Base-by-base conservation (phyloP, 257 asterid species). In the Capsicum pubescens region DNA sequence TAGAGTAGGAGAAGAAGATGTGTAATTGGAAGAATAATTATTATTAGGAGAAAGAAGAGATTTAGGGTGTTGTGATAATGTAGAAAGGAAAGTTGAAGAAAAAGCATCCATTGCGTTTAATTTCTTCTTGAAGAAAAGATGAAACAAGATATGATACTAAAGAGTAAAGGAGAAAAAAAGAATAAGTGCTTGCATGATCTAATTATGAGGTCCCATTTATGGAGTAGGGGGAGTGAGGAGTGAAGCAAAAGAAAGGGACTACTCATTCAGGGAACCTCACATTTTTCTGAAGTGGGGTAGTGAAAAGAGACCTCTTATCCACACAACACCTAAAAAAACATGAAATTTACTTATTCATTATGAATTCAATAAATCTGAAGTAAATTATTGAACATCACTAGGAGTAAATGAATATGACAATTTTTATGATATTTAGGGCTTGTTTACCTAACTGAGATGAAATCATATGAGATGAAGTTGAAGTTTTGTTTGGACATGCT, bases 1-100 rank as follows among this genome's bases (percentile, higher is more conserved):
- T 9, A 83, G 81, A 36, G 48, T 21, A 71, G 86, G 85, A 44
- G 61, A 15, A 12, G 86, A 54, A 61, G 86, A 56, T 21, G 86
- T 48, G 10, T 39, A 39, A 1, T 39, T 39, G 42, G 42, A 39
- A 39, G 42, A 39, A 39, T 39, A 39, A 39, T 39, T 2, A 39
- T 39, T 39, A 39, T 57, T 14, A 57, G 60, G 80, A 54, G 83
- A 63, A 69, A 71, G 61, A 35, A 59, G 61, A 59, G 36, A 79
- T 78, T 83, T 76, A 69, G 85, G 86, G 46, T 82, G 78, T 54
- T 83, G 61, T 12, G 86, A 82, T 26, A 88, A 46, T 79, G 87
- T 83, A 13, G 90, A 84, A n/a, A 89, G 88, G 85, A 89, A 87
- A 74, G 94, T 80, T n/a, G 96, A 88, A 74, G 95, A 89, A 7